phyloP scores from a whole-genome alignment of 2,329 filamentous ascomycete genomes.

The Colletotrichum sp. region DNA sequence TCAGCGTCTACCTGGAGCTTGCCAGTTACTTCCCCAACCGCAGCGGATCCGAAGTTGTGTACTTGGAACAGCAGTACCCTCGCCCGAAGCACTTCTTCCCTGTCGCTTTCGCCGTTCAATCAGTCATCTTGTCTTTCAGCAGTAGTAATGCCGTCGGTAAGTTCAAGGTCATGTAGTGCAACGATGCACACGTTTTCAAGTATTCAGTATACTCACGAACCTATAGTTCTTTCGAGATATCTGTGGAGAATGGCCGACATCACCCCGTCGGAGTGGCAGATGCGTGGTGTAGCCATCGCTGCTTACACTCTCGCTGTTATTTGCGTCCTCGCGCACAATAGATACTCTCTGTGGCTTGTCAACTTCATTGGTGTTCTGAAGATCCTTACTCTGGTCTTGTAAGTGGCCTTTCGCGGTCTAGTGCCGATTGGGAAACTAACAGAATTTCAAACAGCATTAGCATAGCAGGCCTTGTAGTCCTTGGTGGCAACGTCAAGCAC shows the following conservation, averaged over 20 bases:
- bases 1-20: slow-evolving; percentile 68
- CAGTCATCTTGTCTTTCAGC: slow-evolving; percentile 68
- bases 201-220: neutral
- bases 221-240: slow-evolving; percentile 64
- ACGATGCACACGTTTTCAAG: rapidly evolving
- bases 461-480: slow-evolving; percentile 66
- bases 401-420: neutral
- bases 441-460: slow-evolving; percentile 39
- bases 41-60: slow-evolving; percentile 70
- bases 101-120: slow-evolving; percentile 67
- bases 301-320: slow-evolving; percentile 65
- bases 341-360: slow-evolving; percentile 58
- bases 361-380: slow-evolving; percentile 66
- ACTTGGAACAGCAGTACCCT: slow-evolving; percentile 71
- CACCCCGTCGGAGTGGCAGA: slow-evolving; percentile 62
- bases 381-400: slow-evolving; percentile 65
- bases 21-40: slow-evolving; percentile 71
- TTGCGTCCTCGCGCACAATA: slow-evolving; percentile 59
- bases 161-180: neutral
- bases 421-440: neutral
- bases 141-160: slow-evolving; percentile 66
- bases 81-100: slow-evolving; percentile 69
- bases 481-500: slow-evolving; percentile 42
- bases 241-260: slow-evolving; percentile 61
- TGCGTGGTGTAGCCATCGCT: slow-evolving; percentile 70